Percentiles rank a stretch among this genome's conserved stretches.
phyloP scores from a whole-genome alignment of 2,329 filamentous ascomycete species.

The Nothophoma quercina region DNA sequence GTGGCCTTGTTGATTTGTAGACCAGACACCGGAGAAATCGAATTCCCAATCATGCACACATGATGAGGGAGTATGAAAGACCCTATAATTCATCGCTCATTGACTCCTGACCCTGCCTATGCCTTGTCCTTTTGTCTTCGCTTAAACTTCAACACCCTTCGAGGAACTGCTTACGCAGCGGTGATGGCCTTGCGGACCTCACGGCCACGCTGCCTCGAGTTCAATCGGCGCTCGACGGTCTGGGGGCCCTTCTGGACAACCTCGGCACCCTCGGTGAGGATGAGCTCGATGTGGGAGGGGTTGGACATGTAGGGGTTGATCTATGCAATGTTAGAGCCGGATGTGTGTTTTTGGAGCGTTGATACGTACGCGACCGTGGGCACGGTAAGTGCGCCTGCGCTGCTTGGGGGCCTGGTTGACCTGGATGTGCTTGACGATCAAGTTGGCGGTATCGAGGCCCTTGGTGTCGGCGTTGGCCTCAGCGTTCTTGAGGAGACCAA shows the following conservation, averaged over 20 bases:
- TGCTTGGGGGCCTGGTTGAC: conserved; percentile 99
- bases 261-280: conserved; percentile 98
- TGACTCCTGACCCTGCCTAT: conserved; percentile 50
- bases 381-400: conserved; percentile 98
- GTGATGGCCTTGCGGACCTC: conserved; percentile 69
- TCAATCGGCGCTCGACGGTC: conserved; percentile 75
- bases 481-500: conserved; percentile 77
- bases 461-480: conserved; percentile 56
- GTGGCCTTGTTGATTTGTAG: conserved; percentile 46
- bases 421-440: conserved; percentile 99
- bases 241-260: conserved; percentile 87
- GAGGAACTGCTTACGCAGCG: conserved; percentile 54
- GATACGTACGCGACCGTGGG: conserved; percentile 95
- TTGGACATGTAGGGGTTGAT: conserved; percentile 99
- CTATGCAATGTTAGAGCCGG: conserved; percentile 56
- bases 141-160: conserved; percentile 28
- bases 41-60: conserved; percentile 50
- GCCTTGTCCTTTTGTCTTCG: conserved; percentile 39
- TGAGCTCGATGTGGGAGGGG: conserved; percentile 99
- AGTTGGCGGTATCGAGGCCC: conserved; percentile 82
- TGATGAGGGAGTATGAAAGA: conserved; percentile 46
- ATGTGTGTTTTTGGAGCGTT: not conserved
- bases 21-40: conserved; percentile 50
- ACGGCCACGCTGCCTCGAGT: conserved; percentile 88
- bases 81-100: conserved; percentile 51